phyloP scores from a whole-genome alignment of 1,284 basidiomycete genomes.

The Ceratobasidium sp. region DNA sequence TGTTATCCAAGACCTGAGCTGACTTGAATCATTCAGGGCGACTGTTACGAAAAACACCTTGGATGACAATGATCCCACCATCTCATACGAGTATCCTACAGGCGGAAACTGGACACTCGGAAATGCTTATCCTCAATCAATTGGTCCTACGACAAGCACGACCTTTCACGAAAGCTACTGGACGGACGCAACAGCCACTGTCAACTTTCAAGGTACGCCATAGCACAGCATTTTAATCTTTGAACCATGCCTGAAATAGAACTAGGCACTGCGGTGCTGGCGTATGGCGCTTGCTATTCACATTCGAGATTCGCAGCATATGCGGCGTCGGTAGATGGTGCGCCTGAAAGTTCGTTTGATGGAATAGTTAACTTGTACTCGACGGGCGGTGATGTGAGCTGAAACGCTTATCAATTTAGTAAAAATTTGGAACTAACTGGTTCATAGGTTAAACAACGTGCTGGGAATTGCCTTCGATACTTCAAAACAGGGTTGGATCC shows the following conservation, averaged over 20 bases:
- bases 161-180: constrained; percentile 29
- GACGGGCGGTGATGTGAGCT: constrained; percentile 5
- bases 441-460: constrained; percentile 31
- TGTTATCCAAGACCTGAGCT: background rate
- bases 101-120: constrained; percentile 21
- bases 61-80: constrained; percentile 11
- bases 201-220: constrained; percentile 23
- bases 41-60: background rate
- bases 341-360: constrained; percentile 12
- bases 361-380: constrained; percentile 34
- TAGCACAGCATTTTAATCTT: background rate
- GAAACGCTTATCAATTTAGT: background rate
- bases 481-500: constrained; percentile 20
- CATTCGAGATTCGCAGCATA: constrained; percentile 27
- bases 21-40: background rate
- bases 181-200: constrained; percentile 27
- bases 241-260: background rate
- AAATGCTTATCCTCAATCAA: constrained; percentile 3
- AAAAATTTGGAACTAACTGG: background rate
- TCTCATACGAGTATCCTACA: constrained; percentile 10
- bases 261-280: constrained; percentile 26
- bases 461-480: constrained; percentile 32
- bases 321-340: constrained; percentile 15
- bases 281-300: constrained; percentile 27
- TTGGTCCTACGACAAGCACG: background rate